A percentile compares a stretch with the other conserved stretches of the same genome.
Evolutionary conservation across 306 rosid genomes (phyloP).

Genomic region (Luffa aegyptiaca): DNA sequence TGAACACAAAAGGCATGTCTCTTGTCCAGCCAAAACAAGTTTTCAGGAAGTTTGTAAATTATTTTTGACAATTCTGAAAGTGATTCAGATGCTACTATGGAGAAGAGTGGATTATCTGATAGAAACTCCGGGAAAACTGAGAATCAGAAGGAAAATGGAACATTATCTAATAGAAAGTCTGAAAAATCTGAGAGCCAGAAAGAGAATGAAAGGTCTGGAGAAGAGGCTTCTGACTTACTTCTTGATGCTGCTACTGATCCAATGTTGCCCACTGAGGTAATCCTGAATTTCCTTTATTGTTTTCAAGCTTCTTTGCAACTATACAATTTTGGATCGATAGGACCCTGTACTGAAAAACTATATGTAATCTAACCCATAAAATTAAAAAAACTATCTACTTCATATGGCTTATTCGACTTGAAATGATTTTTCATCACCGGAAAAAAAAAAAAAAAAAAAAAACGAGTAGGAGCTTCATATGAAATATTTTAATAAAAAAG

Average conservation of each 20-base stretch:
- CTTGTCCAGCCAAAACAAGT: conserved; percentile 25
- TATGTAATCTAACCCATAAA: not conserved
- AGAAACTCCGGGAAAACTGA: conserved; percentile 28
- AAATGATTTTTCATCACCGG: not conserved
- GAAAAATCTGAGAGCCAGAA: conserved; percentile 36
- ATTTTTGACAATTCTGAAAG: conserved; percentile 22
- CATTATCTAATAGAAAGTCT: conserved; percentile 26
- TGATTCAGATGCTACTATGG: conserved; percentile 31
- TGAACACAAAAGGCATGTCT: conserved; percentile 42
- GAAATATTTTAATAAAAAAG: not conserved
- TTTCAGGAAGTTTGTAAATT: not conserved
- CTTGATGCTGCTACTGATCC: conserved; percentile 50
- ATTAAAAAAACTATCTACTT: not conserved
- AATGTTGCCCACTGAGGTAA: conserved; percentile 84
- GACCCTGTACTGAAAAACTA: not conserved
- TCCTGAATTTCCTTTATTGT: not conserved
- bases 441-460: not conserved
- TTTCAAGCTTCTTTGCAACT: not conserved
- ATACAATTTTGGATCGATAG: not conserved
- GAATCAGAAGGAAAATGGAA: conserved; percentile 34
- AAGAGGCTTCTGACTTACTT: conserved; percentile 32
- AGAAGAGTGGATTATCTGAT: conserved; percentile 34
- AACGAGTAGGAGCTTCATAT: not conserved
- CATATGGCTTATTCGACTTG: not conserved
- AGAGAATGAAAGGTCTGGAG: conserved; percentile 21